A percentile compares a stretch with the other conserved stretches of the same genome.
phyloP scores from a whole-genome alignment of 2,329 filamentous ascomycete species.

The Monilinia vaccinii-corymbosi region DNA sequence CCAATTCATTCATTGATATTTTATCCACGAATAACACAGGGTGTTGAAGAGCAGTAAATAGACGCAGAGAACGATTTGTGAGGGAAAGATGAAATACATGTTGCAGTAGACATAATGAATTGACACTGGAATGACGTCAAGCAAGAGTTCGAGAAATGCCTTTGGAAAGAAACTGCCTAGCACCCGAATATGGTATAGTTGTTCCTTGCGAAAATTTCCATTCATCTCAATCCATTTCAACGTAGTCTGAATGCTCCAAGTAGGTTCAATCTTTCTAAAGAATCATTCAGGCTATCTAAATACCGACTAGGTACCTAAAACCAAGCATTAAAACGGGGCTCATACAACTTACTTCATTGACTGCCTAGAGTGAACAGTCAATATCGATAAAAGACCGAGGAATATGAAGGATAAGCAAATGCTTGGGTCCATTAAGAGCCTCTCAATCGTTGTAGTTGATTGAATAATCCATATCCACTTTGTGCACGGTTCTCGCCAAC shows the following conservation, averaged over 20 bases:
- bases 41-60: background rate
- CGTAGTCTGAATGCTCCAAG: no score
- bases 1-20: background rate
- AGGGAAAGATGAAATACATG: background rate
- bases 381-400: background rate
- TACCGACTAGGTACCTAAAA: no score
- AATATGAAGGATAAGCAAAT: background rate
- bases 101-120: background rate
- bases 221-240: no score
- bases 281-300: background rate
- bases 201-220: background rate
- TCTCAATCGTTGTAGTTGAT: constrained; percentile 30
- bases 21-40: background rate
- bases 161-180: background rate
- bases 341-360: background rate
- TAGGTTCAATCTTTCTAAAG: no score
- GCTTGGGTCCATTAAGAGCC: constrained; percentile 21
- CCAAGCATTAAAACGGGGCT: background rate
- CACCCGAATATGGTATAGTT: background rate
- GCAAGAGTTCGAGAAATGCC: background rate
- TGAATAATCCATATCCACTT: constrained; percentile 30
- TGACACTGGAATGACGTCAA: background rate
- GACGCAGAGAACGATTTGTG: background rate
- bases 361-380: background rate
- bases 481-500: constrained; percentile 20